A percentile compares a stretch with the other conserved stretches of the same genome.
Evolutionary conservation across 768 basidiomycete genomes (phyloP).

Genomic region (Cystofilobasidium macerans): DNA sequence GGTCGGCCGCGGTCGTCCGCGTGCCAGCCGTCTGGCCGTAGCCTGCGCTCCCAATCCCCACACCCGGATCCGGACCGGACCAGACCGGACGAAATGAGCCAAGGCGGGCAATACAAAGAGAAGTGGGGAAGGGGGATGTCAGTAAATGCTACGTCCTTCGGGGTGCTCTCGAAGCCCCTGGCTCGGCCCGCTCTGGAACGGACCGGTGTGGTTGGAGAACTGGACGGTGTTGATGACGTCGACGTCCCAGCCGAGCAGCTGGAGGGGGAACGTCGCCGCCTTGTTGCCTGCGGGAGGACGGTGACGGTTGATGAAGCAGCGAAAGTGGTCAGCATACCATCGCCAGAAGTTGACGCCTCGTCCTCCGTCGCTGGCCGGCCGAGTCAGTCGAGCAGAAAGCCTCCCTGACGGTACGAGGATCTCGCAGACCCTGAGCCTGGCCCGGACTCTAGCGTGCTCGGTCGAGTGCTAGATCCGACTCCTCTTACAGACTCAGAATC

Average conservation of each 20-base stretch:
- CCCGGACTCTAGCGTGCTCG: too few relatives aligned
- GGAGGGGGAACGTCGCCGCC: conserved; percentile 53
- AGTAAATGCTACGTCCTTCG: too few relatives aligned
- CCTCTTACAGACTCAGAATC: too few relatives aligned
- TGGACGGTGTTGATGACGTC: conserved; percentile 80
- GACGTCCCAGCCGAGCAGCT: conserved; percentile 77
- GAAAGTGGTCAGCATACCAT: neutral
- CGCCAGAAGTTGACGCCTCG: conserved; percentile 51
- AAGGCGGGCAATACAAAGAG: neutral
- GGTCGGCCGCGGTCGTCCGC: conserved; percentile 63
- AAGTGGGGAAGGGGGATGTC: neutral
- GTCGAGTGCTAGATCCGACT: too few relatives aligned
- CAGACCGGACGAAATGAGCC: too few relatives aligned
- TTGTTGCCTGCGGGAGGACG: conserved; percentile 37
- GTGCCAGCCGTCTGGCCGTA: conserved; percentile 73
- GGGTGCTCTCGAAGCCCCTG: too few relatives aligned
- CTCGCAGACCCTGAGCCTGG: too few relatives aligned
- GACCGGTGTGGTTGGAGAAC: conserved; percentile 87
- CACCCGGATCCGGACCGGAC: too few relatives aligned
- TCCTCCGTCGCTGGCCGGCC: too few relatives aligned
- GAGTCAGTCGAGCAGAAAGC: too few relatives aligned
- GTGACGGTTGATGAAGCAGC: neutral
- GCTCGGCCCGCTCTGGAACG: conserved; percentile 30
- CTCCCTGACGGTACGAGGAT: too few relatives aligned
- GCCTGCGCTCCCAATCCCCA: conserved; percentile 53